Conservation (phyloP, 768 basidiomycete species). For the Lyophyllum atratum region DNA sequence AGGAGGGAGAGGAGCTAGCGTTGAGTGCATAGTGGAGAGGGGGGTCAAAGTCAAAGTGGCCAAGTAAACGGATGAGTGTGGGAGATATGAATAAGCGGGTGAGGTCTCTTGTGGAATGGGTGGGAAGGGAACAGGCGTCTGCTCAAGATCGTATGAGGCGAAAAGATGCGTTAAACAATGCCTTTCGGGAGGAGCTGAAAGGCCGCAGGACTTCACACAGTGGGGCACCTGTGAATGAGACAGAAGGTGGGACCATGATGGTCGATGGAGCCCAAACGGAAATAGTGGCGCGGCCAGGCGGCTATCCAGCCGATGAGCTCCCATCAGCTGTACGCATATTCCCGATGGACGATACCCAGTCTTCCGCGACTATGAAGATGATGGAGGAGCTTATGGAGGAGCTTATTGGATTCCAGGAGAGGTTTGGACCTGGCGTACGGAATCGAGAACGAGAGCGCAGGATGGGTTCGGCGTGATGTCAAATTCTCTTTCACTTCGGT, state of each 20-base stretch:
- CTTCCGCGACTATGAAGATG: slow-evolving; percentile 67
- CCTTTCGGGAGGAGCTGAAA: slow-evolving; percentile 38
- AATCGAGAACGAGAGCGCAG: slow-evolving; percentile 55
- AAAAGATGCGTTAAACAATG: slow-evolving; percentile 64
- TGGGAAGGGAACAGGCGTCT: slow-evolving; percentile 83
- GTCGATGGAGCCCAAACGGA: slow-evolving; percentile 16
- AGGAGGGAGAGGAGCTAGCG: slow-evolving; percentile 49
- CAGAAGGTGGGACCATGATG: slow-evolving; percentile 18
- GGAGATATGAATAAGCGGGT: slow-evolving; percentile 97
- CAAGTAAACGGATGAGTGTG: slow-evolving; percentile 92
- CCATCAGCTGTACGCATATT: background rate
- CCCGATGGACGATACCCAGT: slow-evolving; percentile 16
- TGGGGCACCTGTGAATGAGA: slow-evolving; percentile 11
- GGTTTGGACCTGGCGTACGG: slow-evolving; percentile 64
- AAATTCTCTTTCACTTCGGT: background rate
- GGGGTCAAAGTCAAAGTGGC: slow-evolving; percentile 93
- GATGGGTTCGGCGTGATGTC: slow-evolving; percentile 25
- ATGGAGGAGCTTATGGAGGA: slow-evolving; percentile 94
- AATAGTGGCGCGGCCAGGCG: background rate
- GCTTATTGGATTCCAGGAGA: slow-evolving; percentile 85
- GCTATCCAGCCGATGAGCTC: background rate
- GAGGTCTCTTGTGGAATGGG: slow-evolving; percentile 87
- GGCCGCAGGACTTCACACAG: slow-evolving; percentile 1
- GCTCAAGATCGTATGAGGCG: slow-evolving; percentile 72
- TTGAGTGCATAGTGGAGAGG: slow-evolving; percentile 67